Evolutionary conservation across 1,284 basidiomycete species (phyloP).

Genomic region (Leccinum griseonigrum): DNA sequence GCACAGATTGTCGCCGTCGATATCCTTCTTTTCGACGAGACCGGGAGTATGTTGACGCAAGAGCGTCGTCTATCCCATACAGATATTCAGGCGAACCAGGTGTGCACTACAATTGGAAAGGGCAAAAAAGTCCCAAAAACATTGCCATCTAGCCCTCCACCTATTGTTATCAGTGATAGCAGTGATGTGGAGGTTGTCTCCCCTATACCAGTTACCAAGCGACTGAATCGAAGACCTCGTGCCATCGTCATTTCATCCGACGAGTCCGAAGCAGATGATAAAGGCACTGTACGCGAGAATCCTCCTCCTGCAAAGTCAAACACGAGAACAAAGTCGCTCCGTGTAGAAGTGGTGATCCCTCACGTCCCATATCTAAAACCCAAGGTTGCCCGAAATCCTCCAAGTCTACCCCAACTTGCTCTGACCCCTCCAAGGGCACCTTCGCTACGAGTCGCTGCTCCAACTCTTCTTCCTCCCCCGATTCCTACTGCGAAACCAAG

Average conservation of each 20-base stretch:
- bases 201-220: constrained; percentile 16
- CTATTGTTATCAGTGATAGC: constrained; percentile 29
- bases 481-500: constrained; percentile 44
- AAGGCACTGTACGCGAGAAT: constrained; percentile 1
- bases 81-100: constrained; percentile 32
- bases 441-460: constrained; percentile 6
- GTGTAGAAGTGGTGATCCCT: constrained; percentile 41
- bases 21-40: constrained; percentile 60
- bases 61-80: constrained; percentile 50
- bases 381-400: constrained; percentile 6
- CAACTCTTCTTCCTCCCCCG: constrained; percentile 11
- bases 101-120: constrained; percentile 7
- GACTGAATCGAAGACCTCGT: constrained; percentile 20
- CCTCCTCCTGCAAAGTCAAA: constrained; percentile 16
- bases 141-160: constrained; percentile 3
- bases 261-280: constrained; percentile 38
- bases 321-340: constrained; percentile 16
- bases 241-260: constrained; percentile 40
- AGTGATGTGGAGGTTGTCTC: constrained; percentile 22
- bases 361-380: constrained; percentile 16
- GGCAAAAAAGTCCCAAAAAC: constrained; percentile 4
- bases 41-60: constrained; percentile 53
- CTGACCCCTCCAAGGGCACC: constrained; percentile 8
- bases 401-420: neutral
- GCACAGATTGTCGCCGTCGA: constrained; percentile 59